Conservation (phyloP, 495 filamentous ascomycete genomes). For the Pyrenula aspistea region DNA sequence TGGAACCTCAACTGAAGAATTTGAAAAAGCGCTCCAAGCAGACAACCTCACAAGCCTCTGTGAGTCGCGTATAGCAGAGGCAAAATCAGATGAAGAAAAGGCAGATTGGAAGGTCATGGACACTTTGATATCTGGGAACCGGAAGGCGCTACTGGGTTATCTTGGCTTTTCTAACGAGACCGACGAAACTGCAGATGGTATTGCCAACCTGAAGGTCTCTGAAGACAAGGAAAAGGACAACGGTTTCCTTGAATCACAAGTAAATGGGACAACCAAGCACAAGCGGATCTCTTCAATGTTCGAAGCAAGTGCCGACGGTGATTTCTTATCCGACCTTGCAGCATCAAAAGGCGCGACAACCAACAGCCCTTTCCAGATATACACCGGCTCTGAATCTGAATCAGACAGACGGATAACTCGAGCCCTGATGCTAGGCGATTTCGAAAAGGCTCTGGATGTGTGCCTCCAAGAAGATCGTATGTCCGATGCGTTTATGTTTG, state of each 20-base stretch:
- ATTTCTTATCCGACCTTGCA: slow-evolving; percentile 68
- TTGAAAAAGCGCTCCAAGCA: slow-evolving; percentile 69
- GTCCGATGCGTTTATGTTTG: slow-evolving; percentile 96
- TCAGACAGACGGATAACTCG: slow-evolving; percentile 80
- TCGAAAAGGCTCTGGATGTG: slow-evolving; percentile 79
- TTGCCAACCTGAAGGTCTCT: slow-evolving; percentile 27
- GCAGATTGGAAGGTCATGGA: slow-evolving; percentile 91
- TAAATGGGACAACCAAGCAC: slow-evolving; percentile 41
- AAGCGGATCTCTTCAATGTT: slow-evolving; percentile 73
- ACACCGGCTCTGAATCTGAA: slow-evolving; percentile 64
- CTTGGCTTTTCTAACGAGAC: slow-evolving; percentile 66
- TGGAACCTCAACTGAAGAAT: slow-evolving; percentile 70
- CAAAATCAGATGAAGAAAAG: slow-evolving; percentile 79
- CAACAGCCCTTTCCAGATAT: slow-evolving; percentile 79
- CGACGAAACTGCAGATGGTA: slow-evolving; percentile 34
- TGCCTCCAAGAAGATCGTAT: slow-evolving; percentile 79
- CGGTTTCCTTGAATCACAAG: slow-evolving; percentile 16
- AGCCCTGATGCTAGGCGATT: slow-evolving; percentile 77
- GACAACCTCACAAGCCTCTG: slow-evolving; percentile 72
- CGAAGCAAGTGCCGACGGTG: slow-evolving; percentile 61
- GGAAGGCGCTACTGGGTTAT: slow-evolving; percentile 70
- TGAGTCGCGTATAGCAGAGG: slow-evolving; percentile 58
- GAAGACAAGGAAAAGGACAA: slow-evolving; percentile 24
- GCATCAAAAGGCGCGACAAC: slow-evolving; percentile 69
- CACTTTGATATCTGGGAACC: slow-evolving; percentile 69